Evolutionary conservation across 257 asterid genomes (phyloP), one percentile per base, ranked within the genome.

Genomic region (Solanum sitiens): DNA sequence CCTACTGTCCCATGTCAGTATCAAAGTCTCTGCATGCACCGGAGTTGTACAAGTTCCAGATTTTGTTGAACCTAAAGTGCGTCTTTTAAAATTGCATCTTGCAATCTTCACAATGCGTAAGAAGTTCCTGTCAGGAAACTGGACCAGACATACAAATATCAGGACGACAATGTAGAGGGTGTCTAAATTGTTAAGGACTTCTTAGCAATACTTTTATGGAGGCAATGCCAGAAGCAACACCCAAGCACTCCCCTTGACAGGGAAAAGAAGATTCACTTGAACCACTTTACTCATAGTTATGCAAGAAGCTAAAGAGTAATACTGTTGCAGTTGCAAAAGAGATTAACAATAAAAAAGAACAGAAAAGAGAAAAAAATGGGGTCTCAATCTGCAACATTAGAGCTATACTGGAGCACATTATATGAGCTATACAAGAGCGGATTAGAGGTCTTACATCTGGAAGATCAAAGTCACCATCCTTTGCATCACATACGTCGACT

Each of bases 401-500:
- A 79, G 27, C 67, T 9, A 79, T 25, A 79, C n/a, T 27, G 53
- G 65, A 77, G 39, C n/a, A 9, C 23, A 25, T 77, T 27, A 42
- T 18, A 56, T 56, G 65, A 56, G 65, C 3, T 56, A 79, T 15
- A 79, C 9, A 79, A 79, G 67, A 79, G 40, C 15, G 2, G 8
- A 44, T 79, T 27, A 77, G 84, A 79, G 63, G 40, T n/a, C 98
- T 93, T 94, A 96, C 99, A 90, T 74, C 86, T 88, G 98, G 98
- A 88, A 95, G 84, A 89, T 94, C 98, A 32, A 91, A 95, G 91
- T 94, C 98, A 16, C 93, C 93, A 82, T 94, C 95, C 87, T 83
- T 90, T n/a, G 98, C 94, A 89, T 96, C 99, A 67, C 99, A 96
- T 50, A 87, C 87, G 88, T 96, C 99, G 14, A 95, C 89, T 77